These are phyloP conservation scores for Trichosporon coremiiforme DNA, from an alignment of 1,284 basidiomycete species.

Conservation along the genomic window DNA sequence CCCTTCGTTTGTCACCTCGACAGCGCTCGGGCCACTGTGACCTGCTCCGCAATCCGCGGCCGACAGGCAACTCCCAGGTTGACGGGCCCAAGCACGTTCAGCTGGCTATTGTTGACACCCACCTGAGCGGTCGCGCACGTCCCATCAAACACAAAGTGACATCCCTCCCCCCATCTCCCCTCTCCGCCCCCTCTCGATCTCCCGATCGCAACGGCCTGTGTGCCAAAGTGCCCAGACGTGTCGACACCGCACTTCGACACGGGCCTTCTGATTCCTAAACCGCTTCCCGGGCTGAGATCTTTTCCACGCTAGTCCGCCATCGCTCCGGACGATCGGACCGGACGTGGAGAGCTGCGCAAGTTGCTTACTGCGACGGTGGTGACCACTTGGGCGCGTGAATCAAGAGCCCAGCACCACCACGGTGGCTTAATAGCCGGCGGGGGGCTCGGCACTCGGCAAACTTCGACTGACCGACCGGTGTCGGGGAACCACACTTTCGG, in stretches of 20 bases:
- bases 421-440: conserved; percentile 11
- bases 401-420: background rate
- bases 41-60: background rate
- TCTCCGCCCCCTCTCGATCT: background rate
- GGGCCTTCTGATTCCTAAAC: background rate
- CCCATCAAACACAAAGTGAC: conserved; percentile 12
- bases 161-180: background rate
- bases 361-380: background rate
- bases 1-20: background rate
- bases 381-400: background rate
- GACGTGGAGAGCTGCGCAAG: background rate
- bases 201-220: conserved; percentile 7
- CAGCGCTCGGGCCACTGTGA: background rate
- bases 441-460: conserved; percentile 5
- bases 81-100: background rate
- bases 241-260: background rate
- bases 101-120: conserved; percentile 2
- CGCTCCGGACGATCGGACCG: background rate
- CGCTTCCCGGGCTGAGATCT: background rate
- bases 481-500: background rate
- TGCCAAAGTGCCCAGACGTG: background rate
- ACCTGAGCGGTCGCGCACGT: conserved; percentile 4
- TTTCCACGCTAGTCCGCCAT: background rate
- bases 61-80: background rate
- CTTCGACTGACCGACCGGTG: conserved; percentile 1